These are phyloP conservation scores for Ceratocystis lukuohia DNA, from an alignment of 2,329 filamentous ascomycete genomes.

Conservation along the genomic window DNA sequence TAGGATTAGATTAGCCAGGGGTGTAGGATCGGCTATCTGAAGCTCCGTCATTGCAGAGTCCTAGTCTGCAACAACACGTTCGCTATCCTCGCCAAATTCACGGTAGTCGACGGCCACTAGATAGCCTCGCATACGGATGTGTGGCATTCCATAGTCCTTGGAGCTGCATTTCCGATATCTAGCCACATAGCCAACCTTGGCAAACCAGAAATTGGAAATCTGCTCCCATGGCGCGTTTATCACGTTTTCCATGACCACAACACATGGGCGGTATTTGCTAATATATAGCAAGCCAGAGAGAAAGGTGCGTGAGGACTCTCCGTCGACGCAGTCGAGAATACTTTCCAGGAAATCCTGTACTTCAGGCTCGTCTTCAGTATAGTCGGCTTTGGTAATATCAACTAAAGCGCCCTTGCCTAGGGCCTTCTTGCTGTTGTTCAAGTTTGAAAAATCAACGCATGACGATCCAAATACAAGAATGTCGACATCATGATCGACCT, in stretches of 20 bases:
- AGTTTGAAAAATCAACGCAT: constrained; percentile 58
- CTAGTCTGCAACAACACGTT: constrained; percentile 31
- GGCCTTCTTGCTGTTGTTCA: constrained; percentile 43
- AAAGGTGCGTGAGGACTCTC: constrained; percentile 55
- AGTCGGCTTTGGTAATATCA: constrained; percentile 31
- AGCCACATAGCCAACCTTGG: constrained; percentile 42
- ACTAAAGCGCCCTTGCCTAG: constrained; percentile 31
- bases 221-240: constrained; percentile 43
- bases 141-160: constrained; percentile 60
- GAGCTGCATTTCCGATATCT: constrained; percentile 43
- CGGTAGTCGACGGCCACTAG: constrained; percentile 40
- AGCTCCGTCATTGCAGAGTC: constrained; percentile 26
- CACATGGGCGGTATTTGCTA: constrained; percentile 39
- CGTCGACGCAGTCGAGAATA: constrained; percentile 39
- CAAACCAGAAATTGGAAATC: constrained; percentile 31
- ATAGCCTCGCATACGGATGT: constrained; percentile 50
- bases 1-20: constrained; percentile 49
- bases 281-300: constrained; percentile 46
- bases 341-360: constrained; percentile 35
- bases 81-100: constrained; percentile 24
- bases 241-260: constrained; percentile 65
- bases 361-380: neutral
- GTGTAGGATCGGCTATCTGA: constrained; percentile 45
- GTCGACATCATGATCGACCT: constrained; percentile 46
- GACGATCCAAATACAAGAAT: constrained; percentile 60